Base-by-base conservation (phyloP, 805 yeast genomes). In the Komagataella populi region DNA sequence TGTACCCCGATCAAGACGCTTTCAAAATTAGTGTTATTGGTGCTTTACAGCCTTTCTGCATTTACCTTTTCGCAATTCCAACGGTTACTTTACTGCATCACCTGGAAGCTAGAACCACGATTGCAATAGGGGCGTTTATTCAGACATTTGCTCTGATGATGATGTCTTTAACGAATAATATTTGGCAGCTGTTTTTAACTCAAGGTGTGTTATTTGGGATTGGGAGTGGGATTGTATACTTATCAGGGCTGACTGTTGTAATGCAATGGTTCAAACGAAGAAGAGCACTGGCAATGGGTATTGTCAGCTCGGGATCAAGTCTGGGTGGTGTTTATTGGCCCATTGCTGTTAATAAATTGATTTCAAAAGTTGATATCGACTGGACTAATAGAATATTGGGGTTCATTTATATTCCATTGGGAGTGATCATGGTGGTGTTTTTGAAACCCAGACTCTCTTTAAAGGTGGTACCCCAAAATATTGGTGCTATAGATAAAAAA, bases 21-120 rank as follows among this genome's bases (percentile, higher is more conserved):
- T 70, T 70, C 51, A 76, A 74, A 45, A 69, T 73, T 48, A 74
- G 82, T 1, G 63, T 77, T 12, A 73, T 80, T 45, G 86, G 86
- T 1, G 69, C 80, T 5, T 55, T 81, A 6, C 78, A 78, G 43
- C 73, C 77, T 2, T 65, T 70, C n/a, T 50, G 69, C 16, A 67
- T 78, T 1, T 73, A 69, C 50, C 53, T 73, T 3, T 71, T 80
- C 20, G 78, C 83, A 3, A 61, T 73, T 3, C 84, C 83, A 0
- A 60, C 78, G 0, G 63, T 70, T 2, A 60, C 65, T 2, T 53
- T 76, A 56, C 58, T 70, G 39, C 73, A 74, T 55, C 56, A 65
- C 24, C 63, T 77, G 0, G 81, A 83, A 0, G 66, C 71, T 43
- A 57, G 59, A 47, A 52, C 57, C 30, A 66, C 70, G 4, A 57